Conservation (phyloP, 345 rosid genomes). For the Eucalyptus leucophloia region DNA sequence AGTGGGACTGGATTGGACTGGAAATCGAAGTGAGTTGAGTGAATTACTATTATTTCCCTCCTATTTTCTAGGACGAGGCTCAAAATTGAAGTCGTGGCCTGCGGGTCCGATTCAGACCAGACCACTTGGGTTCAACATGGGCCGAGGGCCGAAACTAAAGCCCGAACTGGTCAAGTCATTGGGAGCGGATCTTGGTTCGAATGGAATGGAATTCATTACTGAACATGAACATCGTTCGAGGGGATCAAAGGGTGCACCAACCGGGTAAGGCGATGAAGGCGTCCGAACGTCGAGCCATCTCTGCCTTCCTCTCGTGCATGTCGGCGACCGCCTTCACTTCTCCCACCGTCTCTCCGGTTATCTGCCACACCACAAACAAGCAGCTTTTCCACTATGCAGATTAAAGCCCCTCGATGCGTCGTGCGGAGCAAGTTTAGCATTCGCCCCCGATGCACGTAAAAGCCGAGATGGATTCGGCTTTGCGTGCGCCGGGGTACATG, state of each 20-base stretch:
- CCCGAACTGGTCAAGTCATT: background rate
- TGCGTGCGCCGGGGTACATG: background rate
- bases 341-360: slow-evolving; percentile 72
- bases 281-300: slow-evolving; percentile 70
- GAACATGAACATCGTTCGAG: background rate
- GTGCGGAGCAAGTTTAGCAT: background rate
- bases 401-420: background rate
- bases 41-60: background rate
- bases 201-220: background rate
- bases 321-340: slow-evolving; percentile 75
- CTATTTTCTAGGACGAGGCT: background rate
- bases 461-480: background rate
- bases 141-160: background rate
- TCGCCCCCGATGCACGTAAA: background rate
- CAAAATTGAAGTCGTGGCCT: background rate
- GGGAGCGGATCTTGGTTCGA: background rate
- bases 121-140: background rate
- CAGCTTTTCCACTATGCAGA: background rate
- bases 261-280: slow-evolving; percentile 84
- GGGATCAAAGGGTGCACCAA: background rate
- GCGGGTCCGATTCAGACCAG: background rate
- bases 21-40: no score
- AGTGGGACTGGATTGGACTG: no score
- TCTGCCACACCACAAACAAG: slow-evolving; percentile 16
- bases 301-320: slow-evolving; percentile 85